Percentiles rank a stretch among this genome's conserved stretches.
These are phyloP conservation scores for Ceratobasidium sp. DNA, from an alignment of 1,284 basidiomycete genomes.

Conservation along the genomic window DNA sequence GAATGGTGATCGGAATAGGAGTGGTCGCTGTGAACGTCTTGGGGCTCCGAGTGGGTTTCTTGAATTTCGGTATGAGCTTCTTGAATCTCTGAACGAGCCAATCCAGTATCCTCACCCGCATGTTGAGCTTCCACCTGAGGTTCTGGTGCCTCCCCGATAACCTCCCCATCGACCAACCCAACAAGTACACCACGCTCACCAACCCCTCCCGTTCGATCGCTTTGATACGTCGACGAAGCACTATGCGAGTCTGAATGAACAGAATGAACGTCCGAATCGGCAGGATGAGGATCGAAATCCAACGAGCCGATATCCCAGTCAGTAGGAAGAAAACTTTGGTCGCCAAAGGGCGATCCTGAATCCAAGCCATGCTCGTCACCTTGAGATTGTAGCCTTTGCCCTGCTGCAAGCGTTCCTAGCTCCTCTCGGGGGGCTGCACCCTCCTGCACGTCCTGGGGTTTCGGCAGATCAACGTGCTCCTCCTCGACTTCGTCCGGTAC, in stretches of 20 bases:
- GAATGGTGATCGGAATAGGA: background rate
- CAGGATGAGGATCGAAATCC: slow-evolving; percentile 13
- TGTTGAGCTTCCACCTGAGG: background rate
- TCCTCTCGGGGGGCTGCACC: background rate
- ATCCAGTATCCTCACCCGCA: background rate
- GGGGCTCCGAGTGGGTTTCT: background rate
- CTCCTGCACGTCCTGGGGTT: too few relatives aligned
- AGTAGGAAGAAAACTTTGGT: slow-evolving; percentile 33
- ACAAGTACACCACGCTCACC: background rate
- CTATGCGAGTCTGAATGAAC: background rate
- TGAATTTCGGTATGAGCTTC: background rate
- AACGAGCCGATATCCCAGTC: slow-evolving; percentile 38
- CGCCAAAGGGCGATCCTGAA: background rate
- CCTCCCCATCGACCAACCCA: background rate
- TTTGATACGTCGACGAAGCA: too few relatives aligned
- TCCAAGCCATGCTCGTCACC: slow-evolving; percentile 22
- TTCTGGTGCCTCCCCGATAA: background rate
- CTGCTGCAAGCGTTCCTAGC: background rate
- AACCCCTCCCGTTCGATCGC: background rate
- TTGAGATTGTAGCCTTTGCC: slow-evolving; percentile 6
- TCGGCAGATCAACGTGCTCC: too few relatives aligned
- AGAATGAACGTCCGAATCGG: slow-evolving; percentile 10
- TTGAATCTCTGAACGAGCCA: background rate
- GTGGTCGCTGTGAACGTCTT: background rate
- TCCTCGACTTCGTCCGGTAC: background rate